Percentiles rank a stretch among this genome's conserved stretches.
Conservation (phyloP, 2,329 filamentous ascomycete genomes). For the Thelonectria blattea region DNA sequence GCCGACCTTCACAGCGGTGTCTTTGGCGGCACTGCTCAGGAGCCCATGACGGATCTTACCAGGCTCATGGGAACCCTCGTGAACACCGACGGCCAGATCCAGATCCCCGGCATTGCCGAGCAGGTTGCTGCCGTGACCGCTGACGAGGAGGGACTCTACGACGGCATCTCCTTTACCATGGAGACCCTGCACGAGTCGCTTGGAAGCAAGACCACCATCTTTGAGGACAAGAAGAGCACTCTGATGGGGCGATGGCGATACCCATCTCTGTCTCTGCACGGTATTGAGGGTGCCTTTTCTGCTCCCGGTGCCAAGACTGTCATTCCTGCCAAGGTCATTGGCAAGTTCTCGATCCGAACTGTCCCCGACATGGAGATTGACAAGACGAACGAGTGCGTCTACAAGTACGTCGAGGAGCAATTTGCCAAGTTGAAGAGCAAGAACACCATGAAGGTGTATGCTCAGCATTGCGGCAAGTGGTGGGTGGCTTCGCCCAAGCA, state of each 20-base stretch:
- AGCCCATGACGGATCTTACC: constrained; percentile 97
- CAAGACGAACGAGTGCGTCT: constrained; percentile 84
- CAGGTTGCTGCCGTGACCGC: constrained; percentile 88
- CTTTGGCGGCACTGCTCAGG: constrained; percentile 93
- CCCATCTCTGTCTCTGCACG: constrained; percentile 92
- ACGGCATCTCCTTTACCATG: constrained; percentile 93
- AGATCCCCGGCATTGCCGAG: constrained; percentile 91
- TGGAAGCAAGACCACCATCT: constrained; percentile 86
- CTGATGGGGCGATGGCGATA: constrained; percentile 97
- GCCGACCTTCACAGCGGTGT: constrained; percentile 97
- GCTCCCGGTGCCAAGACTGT: constrained; percentile 96
- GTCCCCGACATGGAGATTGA: constrained; percentile 97
- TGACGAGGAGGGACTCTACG: constrained; percentile 88
- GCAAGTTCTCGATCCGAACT: constrained; percentile 98
- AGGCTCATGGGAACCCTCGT: constrained; percentile 83
- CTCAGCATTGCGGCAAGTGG: constrained; percentile 96
- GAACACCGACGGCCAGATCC: constrained; percentile 88
- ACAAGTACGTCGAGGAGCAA: constrained; percentile 80
- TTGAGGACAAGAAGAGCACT: constrained; percentile 85
- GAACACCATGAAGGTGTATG: constrained; percentile 82
- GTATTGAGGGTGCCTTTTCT: constrained; percentile 93
- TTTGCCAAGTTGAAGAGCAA: constrained; percentile 90
- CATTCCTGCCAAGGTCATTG: constrained; percentile 95
- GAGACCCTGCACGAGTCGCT: constrained; percentile 91
- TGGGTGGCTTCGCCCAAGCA: constrained; percentile 98